Conservation (phyloP, 345 rosid species). For the Linum lewisii region DNA sequence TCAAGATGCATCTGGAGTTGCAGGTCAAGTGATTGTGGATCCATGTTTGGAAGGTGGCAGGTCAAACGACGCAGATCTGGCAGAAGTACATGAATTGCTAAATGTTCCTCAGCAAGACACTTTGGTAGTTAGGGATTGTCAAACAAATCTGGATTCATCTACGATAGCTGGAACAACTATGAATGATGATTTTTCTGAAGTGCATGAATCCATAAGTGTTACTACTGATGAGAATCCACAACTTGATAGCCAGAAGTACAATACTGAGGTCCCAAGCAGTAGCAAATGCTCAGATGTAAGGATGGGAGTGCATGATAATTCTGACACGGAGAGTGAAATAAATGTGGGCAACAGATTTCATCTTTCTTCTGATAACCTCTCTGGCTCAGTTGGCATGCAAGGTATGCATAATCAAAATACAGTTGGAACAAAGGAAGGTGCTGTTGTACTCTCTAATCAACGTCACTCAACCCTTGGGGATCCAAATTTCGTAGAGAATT, state of each 20-base stretch:
- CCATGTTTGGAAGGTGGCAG: not conserved
- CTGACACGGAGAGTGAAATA: constrained; percentile 23
- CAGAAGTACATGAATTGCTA: not conserved
- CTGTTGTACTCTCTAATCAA: constrained; percentile 31
- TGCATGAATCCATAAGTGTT: constrained; percentile 20
- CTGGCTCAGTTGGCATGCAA: constrained; percentile 28
- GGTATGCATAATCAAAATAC: constrained; percentile 19
- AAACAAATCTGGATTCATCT: constrained; percentile 27
- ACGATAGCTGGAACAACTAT: constrained; percentile 27
- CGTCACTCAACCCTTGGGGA: constrained; percentile 66
- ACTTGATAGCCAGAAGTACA: constrained; percentile 17
- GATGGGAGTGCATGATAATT: constrained; percentile 21
- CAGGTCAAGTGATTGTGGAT: not conserved
- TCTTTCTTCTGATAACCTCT: constrained; percentile 19
- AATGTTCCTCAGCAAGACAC: constrained; percentile 13
- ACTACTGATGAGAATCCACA: constrained; percentile 19
- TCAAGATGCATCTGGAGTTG: constrained; percentile 19
- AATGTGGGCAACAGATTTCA: constrained; percentile 20
- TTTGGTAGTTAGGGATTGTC: constrained; percentile 19
- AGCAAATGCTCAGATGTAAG: constrained; percentile 24
- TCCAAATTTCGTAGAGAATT: constrained; percentile 87
- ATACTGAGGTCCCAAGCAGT: constrained; percentile 21
- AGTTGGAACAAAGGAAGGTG: constrained; percentile 20
- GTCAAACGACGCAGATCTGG: not conserved
- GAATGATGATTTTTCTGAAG: constrained; percentile 23